Percentiles rank a stretch among this genome's conserved stretches.
Conservation (phyloP, 176 grass and related monocot genomes). For the Oryza glaberrima region DNA sequence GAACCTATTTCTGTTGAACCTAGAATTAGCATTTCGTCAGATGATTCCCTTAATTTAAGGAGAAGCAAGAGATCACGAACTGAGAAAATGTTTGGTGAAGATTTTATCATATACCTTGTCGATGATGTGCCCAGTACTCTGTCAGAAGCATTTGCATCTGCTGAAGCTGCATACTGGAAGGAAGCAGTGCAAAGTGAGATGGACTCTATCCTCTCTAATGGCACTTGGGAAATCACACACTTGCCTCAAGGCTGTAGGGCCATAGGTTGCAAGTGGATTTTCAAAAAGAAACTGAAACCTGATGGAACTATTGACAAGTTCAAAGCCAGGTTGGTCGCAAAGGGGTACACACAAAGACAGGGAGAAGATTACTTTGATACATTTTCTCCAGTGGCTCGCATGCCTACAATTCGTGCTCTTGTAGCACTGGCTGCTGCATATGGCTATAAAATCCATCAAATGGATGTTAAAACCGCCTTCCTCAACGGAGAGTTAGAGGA, state of each 20-base stretch:
- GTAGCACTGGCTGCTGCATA: too few relatives aligned
- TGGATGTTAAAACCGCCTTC: too few relatives aligned
- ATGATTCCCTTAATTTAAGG: not conserved
- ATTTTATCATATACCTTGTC: conserved; percentile 24
- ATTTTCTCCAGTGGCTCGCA: too few relatives aligned
- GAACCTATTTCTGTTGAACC: not conserved
- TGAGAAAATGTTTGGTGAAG: conserved; percentile 4
- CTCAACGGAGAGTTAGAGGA: too few relatives aligned
- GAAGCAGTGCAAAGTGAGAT: conserved; percentile 26
- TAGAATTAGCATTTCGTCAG: not conserved
- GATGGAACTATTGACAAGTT: too few relatives aligned
- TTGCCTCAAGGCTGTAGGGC: conserved; percentile 21
- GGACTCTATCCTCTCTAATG: conserved; percentile 33
- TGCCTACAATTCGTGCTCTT: too few relatives aligned
- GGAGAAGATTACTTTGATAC: too few relatives aligned
- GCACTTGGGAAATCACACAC: conserved; percentile 23
- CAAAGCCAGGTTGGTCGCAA: too few relatives aligned
- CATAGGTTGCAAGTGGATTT: conserved; percentile 30
- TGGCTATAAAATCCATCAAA: too few relatives aligned
- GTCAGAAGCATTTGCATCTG: not conserved
- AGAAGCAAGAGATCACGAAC: conserved; percentile 28
- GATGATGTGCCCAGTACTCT: conserved; percentile 16
- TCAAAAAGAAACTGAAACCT: too few relatives aligned
- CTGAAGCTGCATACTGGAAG: conserved; percentile 11
- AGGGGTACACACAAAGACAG: too few relatives aligned